These are phyloP conservation scores for Lipomyces kockii DNA, from an alignment of 805 yeast species.

Conservation along the genomic window DNA sequence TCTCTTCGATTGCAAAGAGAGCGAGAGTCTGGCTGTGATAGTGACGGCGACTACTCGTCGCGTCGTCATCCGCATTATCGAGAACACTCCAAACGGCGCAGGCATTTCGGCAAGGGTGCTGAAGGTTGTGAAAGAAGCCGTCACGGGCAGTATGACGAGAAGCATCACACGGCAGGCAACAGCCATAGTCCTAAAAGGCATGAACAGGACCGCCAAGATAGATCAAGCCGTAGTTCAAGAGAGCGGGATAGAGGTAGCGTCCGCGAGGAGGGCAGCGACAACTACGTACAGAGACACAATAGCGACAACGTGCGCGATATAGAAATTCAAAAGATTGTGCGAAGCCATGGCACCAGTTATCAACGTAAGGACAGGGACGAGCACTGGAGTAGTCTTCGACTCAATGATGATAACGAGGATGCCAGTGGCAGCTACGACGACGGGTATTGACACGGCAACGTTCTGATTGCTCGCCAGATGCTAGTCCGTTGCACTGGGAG, in stretches of 20 bases:
- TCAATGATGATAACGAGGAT: not conserved
- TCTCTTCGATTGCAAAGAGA: not conserved
- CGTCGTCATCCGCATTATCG: not conserved
- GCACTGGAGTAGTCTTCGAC: not conserved
- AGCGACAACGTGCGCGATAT: not conserved
- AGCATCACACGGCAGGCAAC: too few species aligned
- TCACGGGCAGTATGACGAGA: not conserved
- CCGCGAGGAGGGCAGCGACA: not conserved
- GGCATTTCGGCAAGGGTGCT: not conserved
- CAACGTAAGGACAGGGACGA: not conserved
- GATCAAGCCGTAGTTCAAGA: not conserved
- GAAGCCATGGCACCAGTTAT: not conserved
- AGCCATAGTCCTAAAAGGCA: not conserved
- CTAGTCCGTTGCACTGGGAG: not conserved
- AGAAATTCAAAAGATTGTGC: not conserved
- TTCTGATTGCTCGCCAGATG: not conserved
- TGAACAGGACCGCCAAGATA: not conserved
- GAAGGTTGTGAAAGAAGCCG: not conserved
- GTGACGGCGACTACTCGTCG: not conserved
- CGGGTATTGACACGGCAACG: not conserved
- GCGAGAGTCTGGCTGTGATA: not conserved
- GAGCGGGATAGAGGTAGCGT: not conserved
- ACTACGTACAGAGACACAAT: not conserved
- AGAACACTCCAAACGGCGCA: not conserved
- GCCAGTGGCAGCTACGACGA: not conserved